Evolutionary conservation across 2,329 filamentous ascomycete genomes (phyloP), one percentile per base, ranked within the genome.

Genomic region (Paecilomyces sp.): DNA sequence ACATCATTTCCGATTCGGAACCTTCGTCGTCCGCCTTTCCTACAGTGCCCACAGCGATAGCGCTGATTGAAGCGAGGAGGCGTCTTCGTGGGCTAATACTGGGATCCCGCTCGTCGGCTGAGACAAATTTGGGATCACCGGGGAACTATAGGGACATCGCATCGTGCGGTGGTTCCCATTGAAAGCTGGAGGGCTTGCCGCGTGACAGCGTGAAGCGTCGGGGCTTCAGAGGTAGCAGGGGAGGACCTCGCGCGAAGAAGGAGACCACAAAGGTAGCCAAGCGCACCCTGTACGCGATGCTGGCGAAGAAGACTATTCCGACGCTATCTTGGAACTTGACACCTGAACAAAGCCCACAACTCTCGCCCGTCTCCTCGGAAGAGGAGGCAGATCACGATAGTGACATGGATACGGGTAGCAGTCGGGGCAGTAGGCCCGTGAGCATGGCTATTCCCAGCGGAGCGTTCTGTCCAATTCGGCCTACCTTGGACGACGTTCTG

Each of bases 401-500:
- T 53, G 66, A 65, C 58, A 72, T 70, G 76, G 76, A 73, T 64
- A 72, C 77, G 75, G 71, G 78, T 66, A 56, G 70, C 70, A 66
- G 66, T 61, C 63, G 72, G 56, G 68, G 69, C 64, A 74, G 77
- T 59, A 72, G 77, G 66, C 78, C 79, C 52, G 70, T 76, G 60
- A 80, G 76, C 69, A 67, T 80, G 62, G 69, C 71, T 53, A 71
- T 75, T 58, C 73, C 76, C 55, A 66, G 69, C 61, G 73, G 76
- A 62, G 70, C 70, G 55, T 72, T 73, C 57, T 71, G 72, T 64
- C 67, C 75, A 73, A 83, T 71, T 66, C 80, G 86, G 69, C 93
- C 91, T 52, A 89, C 91, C 31, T 80, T 99, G 56, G 84, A 88
- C 61, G 93, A 97, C 68, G 95, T 99, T 30, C 84, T 99, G 53